These are phyloP conservation scores for Aspergillus clavatus DNA, from an alignment of 2,329 filamentous ascomycete genomes.

Conservation along the genomic window DNA sequence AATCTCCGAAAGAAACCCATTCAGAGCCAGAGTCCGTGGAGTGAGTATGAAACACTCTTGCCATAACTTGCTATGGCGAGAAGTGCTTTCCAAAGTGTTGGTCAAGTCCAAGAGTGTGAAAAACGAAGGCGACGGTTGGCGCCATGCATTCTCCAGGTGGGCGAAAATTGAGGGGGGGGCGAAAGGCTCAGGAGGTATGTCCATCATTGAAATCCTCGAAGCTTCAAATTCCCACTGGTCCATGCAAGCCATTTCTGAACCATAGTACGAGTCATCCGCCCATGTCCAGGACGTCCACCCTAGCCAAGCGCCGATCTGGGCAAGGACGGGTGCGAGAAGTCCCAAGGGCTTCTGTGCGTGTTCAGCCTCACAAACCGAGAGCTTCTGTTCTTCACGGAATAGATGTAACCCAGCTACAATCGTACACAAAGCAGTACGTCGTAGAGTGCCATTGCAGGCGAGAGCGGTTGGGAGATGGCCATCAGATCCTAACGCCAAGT, in stretches of 20 bases:
- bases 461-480: constrained; percentile 63
- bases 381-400: constrained; percentile 81
- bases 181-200: constrained; percentile 48
- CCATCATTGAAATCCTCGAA: constrained; percentile 40
- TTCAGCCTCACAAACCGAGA: constrained; percentile 59
- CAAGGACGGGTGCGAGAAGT: constrained; percentile 66
- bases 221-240: constrained; percentile 55
- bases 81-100: constrained; percentile 26
- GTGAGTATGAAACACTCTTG: constrained; percentile 43
- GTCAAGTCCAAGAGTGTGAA: constrained; percentile 49
- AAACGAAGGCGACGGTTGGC: constrained; percentile 37
- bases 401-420: constrained; percentile 75
- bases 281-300: constrained; percentile 63
- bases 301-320: constrained; percentile 78
- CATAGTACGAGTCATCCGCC: constrained; percentile 51
- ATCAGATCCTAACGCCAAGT: constrained; percentile 48
- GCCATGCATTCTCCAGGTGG: constrained; percentile 46
- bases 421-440: constrained; percentile 61
- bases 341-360: constrained; percentile 42
- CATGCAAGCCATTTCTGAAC: constrained; percentile 55
- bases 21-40: constrained; percentile 66
- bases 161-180: constrained; percentile 56
- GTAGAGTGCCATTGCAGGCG: constrained; percentile 51
- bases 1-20: constrained; percentile 60
- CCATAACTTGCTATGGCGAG: constrained; percentile 29